Evolutionary conservation across 2,329 filamentous ascomycete species (phyloP).

Genomic region (Sclerotinia trifoliorum): DNA sequence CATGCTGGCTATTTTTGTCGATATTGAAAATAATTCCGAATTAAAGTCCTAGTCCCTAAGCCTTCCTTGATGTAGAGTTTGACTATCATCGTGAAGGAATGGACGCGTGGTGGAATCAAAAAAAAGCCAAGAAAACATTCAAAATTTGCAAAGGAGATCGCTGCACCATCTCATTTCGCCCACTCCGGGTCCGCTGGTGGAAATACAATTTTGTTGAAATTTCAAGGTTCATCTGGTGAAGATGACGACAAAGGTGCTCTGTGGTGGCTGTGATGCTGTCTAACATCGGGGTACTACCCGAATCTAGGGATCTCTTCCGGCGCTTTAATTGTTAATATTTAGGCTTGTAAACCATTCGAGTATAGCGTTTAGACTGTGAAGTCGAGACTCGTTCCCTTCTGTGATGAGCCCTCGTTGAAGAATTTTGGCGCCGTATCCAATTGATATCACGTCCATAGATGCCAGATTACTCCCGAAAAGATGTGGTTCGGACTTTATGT

Average conservation of each 20-base stretch:
- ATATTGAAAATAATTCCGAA: background rate
- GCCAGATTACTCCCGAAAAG: background rate
- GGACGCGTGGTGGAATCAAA: background rate
- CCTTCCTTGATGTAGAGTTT: background rate
- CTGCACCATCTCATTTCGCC: conserved; percentile 5
- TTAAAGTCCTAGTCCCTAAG: background rate
- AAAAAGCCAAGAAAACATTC: background rate
- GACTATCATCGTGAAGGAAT: background rate
- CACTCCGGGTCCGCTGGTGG: conserved; percentile 2
- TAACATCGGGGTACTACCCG: conserved; percentile 17
- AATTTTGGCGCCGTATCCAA: background rate
- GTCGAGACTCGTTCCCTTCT: conserved; percentile 9
- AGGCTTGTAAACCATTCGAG: background rate
- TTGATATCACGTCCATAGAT: background rate
- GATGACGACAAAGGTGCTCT: conserved; percentile 17
- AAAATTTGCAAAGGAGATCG: conserved; percentile 10
- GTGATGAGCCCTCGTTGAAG: background rate
- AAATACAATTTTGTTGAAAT: conserved; percentile 1
- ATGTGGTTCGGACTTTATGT: background rate
- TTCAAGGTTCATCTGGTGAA: conserved; percentile 10
- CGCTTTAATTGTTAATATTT: background rate
- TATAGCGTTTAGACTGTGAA: background rate
- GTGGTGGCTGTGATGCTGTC: conserved; percentile 11
- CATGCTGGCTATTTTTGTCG: background rate
- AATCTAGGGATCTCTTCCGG: conserved; percentile 2